Percentiles rank a stretch among this genome's conserved stretches.
Conservation (phyloP, 306 rosid species). For the Cicer chorassanicum region DNA sequence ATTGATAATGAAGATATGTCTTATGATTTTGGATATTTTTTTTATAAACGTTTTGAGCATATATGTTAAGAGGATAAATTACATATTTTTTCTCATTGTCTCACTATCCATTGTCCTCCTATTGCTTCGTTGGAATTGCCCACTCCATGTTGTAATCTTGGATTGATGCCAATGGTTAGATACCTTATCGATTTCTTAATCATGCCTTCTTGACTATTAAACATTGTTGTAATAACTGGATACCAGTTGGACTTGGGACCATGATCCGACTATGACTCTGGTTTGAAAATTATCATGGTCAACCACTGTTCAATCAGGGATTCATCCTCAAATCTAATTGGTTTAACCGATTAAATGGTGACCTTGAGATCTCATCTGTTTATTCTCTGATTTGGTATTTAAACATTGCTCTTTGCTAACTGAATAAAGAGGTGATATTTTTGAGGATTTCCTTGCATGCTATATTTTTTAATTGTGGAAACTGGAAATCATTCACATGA, state of each 20-base stretch:
- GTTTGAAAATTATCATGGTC: slow-evolving; percentile 10
- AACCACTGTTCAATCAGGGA: not conserved
- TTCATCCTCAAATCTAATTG: not conserved
- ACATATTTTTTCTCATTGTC: not conserved
- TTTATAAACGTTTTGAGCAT: not conserved
- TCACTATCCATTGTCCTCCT: not conserved
- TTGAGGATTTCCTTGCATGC: slow-evolving; percentile 24
- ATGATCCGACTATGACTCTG: no score
- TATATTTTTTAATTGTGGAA: slow-evolving; percentile 15
- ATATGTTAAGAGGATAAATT: not conserved
- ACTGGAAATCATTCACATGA: slow-evolving; percentile 32
- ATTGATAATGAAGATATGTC: not conserved
- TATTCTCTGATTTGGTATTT: slow-evolving; percentile 18
- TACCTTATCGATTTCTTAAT: slow-evolving; percentile 18
- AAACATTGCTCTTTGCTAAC: slow-evolving; percentile 18
- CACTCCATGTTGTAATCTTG: not conserved
- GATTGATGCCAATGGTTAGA: slow-evolving; percentile 43
- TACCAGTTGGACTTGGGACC: slow-evolving; percentile 10
- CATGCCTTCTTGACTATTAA: not conserved
- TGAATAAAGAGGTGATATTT: not conserved
- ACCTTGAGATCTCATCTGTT: not conserved
- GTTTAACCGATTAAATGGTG: not conserved
- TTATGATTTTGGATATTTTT: not conserved
- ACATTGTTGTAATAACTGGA: not conserved
- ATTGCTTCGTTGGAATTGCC: not conserved